Evolutionary conservation across 1,139 yeast genomes (phyloP).

Genomic region (Sugiyamaella neomexicana): DNA sequence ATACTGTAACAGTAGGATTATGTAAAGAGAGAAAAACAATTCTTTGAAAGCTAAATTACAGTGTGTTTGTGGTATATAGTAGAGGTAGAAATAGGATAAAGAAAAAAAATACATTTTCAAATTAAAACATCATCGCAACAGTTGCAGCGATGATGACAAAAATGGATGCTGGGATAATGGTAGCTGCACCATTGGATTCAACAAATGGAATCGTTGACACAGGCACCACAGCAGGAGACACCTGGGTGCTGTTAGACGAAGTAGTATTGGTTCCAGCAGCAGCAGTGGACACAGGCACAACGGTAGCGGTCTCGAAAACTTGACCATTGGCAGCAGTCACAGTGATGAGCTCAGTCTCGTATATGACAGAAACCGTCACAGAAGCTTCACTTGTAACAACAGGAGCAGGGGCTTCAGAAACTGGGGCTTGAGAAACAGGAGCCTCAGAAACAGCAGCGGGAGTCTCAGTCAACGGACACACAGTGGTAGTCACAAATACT

Average conservation of each 20-base stretch:
- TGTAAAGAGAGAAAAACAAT: not conserved
- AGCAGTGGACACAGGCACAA: slow-evolving; percentile 18
- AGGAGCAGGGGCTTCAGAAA: no score
- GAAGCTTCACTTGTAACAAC: slow-evolving; percentile 3
- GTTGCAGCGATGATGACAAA: slow-evolving; percentile 15
- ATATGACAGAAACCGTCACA: slow-evolving; percentile 1
- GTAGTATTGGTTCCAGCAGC: slow-evolving; percentile 7
- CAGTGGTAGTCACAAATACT: slow-evolving; percentile 21
- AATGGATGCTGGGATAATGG: slow-evolving; percentile 10
- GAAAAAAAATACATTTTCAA: no score
- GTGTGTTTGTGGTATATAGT: no score
- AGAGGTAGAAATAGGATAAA: no score
- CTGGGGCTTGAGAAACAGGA: no score
- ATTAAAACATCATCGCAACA: slow-evolving; percentile 11
- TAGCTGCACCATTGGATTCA: slow-evolving; percentile 13
- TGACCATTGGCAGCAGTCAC: slow-evolving; percentile 6
- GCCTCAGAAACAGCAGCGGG: not conserved
- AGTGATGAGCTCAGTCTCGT: slow-evolving; percentile 12
- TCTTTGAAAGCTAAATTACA: no score
- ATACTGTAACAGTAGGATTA: no score
- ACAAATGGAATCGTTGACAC: slow-evolving; percentile 8
- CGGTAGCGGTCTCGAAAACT: slow-evolving; percentile 12
- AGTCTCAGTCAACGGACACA: slow-evolving; percentile 21
- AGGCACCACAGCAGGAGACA: slow-evolving; percentile 2
- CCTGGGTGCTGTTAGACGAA: slow-evolving; percentile 13